phyloP scores from a whole-genome alignment of 73 alveolate genomes.

The Uronychia binucleata region DNA sequence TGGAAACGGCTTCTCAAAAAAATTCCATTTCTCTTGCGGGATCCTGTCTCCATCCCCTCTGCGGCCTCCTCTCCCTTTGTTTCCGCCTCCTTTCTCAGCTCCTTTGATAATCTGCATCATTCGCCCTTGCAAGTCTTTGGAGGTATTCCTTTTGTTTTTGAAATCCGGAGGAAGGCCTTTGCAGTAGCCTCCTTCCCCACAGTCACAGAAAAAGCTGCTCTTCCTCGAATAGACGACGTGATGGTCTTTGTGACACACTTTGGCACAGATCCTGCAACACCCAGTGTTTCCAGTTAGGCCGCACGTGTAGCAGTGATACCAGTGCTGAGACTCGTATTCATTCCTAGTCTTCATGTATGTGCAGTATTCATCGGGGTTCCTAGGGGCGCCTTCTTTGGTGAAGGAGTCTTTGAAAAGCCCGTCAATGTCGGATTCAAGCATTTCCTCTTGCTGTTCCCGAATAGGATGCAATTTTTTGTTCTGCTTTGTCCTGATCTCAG shows the following conservation, averaged over 20 bases:
- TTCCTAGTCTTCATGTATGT: slow-evolving; percentile 40
- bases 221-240: slow-evolving; percentile 53
- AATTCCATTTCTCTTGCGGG: not conserved
- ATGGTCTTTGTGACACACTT: slow-evolving; percentile 64
- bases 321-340: slow-evolving; percentile 40
- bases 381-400: slow-evolving; percentile 8
- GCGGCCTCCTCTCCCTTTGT: not conserved
- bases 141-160: not conserved
- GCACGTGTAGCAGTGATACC: slow-evolving; percentile 72
- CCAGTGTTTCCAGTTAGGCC: slow-evolving; percentile 55
- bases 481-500: too few species aligned
- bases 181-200: slow-evolving; percentile 68
- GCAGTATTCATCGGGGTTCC: slow-evolving; percentile 9
- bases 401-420: too few species aligned
- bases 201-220: slow-evolving; percentile 67
- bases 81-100: not conserved
- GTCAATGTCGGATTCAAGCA: too few species aligned
- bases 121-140: not conserved
- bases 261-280: slow-evolving; percentile 54
- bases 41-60: not conserved
- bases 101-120: not conserved
- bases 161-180: slow-evolving; percentile 24
- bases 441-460: too few species aligned
- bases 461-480: too few species aligned
- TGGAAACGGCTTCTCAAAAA: not conserved